These are phyloP conservation scores for Curvularia sp. DNA, from an alignment of 2,329 filamentous ascomycete species.

Conservation along the genomic window DNA sequence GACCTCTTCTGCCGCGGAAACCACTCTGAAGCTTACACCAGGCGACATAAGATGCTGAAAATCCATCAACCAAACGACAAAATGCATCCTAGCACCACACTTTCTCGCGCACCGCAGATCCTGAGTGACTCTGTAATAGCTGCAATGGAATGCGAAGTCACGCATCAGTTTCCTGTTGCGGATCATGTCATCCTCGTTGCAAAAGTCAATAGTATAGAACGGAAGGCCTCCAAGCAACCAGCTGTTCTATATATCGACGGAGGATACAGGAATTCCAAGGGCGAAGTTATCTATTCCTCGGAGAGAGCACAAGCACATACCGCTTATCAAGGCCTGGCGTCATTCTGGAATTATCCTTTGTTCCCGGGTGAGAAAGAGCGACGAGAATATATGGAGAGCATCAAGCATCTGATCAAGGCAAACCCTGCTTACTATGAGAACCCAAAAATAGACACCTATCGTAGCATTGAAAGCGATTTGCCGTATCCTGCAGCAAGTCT, in stretches of 20 bases:
- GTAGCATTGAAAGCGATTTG: constrained; percentile 17
- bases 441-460: constrained; percentile 1
- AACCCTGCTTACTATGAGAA: constrained; percentile 13
- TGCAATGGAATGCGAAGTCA: constrained; percentile 45
- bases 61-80: constrained; percentile 18
- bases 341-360: constrained; percentile 25
- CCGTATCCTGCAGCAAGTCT: constrained; percentile 18
- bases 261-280: constrained; percentile 25
- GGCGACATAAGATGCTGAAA: constrained; percentile 19
- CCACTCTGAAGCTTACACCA: constrained; percentile 28
- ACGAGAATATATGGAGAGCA: constrained; percentile 20
- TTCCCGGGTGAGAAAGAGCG: constrained; percentile 32
- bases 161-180: constrained; percentile 50
- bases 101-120: constrained; percentile 29
- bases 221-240: constrained; percentile 1
- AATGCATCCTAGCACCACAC: constrained; percentile 1
- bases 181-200: constrained; percentile 59
- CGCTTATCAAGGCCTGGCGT: constrained; percentile 3
- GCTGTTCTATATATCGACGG: constrained; percentile 41
- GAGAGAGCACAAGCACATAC: neutral
- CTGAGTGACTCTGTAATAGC: constrained; percentile 29
- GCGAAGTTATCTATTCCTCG: constrained; percentile 6
- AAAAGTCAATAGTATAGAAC: constrained; percentile 40
- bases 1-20: constrained; percentile 43
- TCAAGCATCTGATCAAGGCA: constrained; percentile 27